Evolutionary conservation across 495 filamentous ascomycete genomes (phyloP), one percentile per base, ranked within the genome.

Genomic region (Aspergillus bridgeri): DNA sequence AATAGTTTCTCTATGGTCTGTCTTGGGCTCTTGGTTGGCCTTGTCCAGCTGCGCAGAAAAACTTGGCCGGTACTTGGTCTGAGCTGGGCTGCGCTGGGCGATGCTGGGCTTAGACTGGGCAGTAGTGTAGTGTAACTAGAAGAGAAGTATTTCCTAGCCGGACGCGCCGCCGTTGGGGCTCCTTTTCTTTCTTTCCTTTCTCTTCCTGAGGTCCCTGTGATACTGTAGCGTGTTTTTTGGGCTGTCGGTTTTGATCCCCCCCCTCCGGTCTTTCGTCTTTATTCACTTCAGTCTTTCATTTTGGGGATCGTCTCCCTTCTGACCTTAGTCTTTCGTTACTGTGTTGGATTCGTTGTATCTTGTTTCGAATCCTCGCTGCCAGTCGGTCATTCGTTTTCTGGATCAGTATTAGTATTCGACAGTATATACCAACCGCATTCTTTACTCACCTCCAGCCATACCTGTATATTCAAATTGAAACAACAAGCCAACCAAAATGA

Each of bases 401-500:
- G 1, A 38, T 38, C 33, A 38, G 6, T 29, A 29, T 29, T 7
- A 29, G 33, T 24, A 50, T 50, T 13, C 21, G 2, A 27, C 48
- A 8, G 22, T 20, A 47, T 56, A 45, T 46, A 54, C 53, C 18
- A 52, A 54, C 56, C 61, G 60, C 55, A 64, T 61, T 62, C 69
- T 63, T 68, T 68, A 55, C 51, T 66, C 67, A 44, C 3, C 17
- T 38, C 17, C 33, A 38, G 13, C 6, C 33, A 38, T 38, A 38
- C 17, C 13, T 38, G 33, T 38, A 38, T 15, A 38, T 38, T 38
- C 33, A 38, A 15, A 8, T 48, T 48, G 52, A 50, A 44, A 25
- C 25, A 9, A 33, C 48, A 51, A 60, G 48, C 47, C 20, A 29
- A 29, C 20, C 44, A 45, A 63, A 69, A 78, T 78, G 75, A 75